phyloP scores from a whole-genome alignment of 495 filamentous ascomycete species.

The Astrothelium macrocarpum region DNA sequence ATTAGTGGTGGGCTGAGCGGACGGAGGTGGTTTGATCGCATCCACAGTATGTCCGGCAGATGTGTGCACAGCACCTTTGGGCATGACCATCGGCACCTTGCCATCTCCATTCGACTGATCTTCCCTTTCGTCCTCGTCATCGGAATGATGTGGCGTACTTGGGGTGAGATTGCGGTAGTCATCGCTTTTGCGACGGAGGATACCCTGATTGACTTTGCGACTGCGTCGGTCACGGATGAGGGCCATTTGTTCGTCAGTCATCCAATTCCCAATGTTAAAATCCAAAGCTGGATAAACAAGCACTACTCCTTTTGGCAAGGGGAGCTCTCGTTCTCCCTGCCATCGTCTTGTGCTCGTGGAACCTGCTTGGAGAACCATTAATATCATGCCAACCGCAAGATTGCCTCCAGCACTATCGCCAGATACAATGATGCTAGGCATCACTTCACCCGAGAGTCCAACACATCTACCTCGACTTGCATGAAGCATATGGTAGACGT shows the following conservation, averaged over 20 bases:
- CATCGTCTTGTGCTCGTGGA: slow-evolving; percentile 47
- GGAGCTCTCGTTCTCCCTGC: slow-evolving; percentile 52
- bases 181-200: slow-evolving; percentile 69
- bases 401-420: slow-evolving; percentile 93
- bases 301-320: slow-evolving; percentile 69
- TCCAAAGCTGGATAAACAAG: slow-evolving; percentile 85
- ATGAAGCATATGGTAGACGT: slow-evolving; percentile 78
- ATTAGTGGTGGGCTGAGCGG: neutral
- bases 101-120: slow-evolving; percentile 11
- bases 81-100: neutral
- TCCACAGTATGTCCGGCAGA: neutral
- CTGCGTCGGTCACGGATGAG: slow-evolving; percentile 76
- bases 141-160: slow-evolving; percentile 30
- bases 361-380: slow-evolving; percentile 78
- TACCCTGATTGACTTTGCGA: slow-evolving; percentile 63
- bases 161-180: slow-evolving; percentile 54
- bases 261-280: slow-evolving; percentile 98
- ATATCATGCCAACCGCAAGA: slow-evolving; percentile 66
- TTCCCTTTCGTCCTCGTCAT: slow-evolving; percentile 30
- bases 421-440: slow-evolving; percentile 69
- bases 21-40: slow-evolving; percentile 42
- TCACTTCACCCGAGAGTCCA: slow-evolving; percentile 62
- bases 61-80: neutral
- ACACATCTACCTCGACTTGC: slow-evolving; percentile 68
- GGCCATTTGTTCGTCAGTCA: slow-evolving; percentile 95